Evolutionary conservation across 176 grass and related monocot genomes (phyloP).

Genomic region (Ampelocalamus luodianensis): DNA sequence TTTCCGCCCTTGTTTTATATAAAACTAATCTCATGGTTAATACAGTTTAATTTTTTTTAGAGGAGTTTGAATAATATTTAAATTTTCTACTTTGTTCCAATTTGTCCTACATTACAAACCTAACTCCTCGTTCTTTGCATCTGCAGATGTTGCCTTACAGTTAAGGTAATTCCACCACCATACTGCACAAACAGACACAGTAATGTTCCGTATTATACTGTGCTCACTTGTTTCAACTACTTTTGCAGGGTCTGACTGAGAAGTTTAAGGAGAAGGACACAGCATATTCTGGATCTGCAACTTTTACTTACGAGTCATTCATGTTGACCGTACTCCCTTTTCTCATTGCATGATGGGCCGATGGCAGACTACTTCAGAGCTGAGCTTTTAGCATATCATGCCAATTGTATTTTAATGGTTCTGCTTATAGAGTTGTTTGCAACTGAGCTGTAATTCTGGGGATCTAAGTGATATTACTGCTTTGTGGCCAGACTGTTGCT

Average conservation of each 20-base stretch:
- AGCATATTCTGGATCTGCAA: constrained; percentile 66
- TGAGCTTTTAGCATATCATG: not conserved
- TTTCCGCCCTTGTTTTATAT: not conserved
- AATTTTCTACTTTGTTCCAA: not conserved
- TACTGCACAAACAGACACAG: not conserved
- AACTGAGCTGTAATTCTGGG: not conserved
- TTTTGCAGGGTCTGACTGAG: constrained; percentile 85
- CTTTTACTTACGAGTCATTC: constrained; percentile 87
- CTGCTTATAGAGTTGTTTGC: no score
- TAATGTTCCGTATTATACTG: not conserved
- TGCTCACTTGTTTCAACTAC: constrained; percentile 24
- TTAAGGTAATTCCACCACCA: constrained; percentile 67
- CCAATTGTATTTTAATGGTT: not conserved
- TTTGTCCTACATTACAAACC: not conserved
- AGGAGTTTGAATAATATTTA: not conserved
- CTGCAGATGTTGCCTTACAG: constrained; percentile 93
- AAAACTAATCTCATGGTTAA: not conserved
- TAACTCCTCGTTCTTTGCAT: constrained; percentile 2
- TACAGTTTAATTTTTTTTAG: not conserved
- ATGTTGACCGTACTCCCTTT: constrained; percentile 89
- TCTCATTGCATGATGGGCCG: constrained; percentile 61
- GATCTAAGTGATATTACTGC: not conserved
- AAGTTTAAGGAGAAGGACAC: constrained; percentile 96
- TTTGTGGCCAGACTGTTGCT: not conserved
- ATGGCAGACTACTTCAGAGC: not conserved